Base-by-base conservation (phyloP, 2,329 filamentous ascomycete genomes). In the Clathrospora elynae region DNA sequence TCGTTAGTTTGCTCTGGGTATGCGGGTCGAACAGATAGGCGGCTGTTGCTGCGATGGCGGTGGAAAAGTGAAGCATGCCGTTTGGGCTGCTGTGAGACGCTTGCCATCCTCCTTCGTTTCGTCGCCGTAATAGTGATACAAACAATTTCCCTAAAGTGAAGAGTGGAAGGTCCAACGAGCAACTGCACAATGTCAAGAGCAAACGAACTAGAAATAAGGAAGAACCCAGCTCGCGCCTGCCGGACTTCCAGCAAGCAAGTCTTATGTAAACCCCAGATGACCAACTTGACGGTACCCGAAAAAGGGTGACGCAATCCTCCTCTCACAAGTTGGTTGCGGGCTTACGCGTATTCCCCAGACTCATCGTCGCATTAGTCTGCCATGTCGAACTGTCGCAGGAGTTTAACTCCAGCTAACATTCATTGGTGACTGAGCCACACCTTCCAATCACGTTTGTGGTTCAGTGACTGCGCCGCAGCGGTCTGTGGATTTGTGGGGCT, bases 361-460 rank as follows among this genome's bases (percentile, higher is more conserved):
- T 41, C 25, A 41, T 42, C 20, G 17, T 42, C 36, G 31, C 8
- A 23, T 32, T 23, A 17, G 10, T 32, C 16, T 33, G 20, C 22
- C 35, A 25, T 20, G 35, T 37, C 19, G 32, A 29, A 26, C 26
- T 42, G 32, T 42, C 22, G 17, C 38, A 25, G 7, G 13, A 28
- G n/a, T 12, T 13, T 26, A 13, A 20, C 22, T 12, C 13, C 11
- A 33, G 12, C n/a, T 13, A 16, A 23, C 18, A 22, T 24, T 30
- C 24, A 40, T 45, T 45, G 36, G 41, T 33, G 36, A 46, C 38
- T 46, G 42, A 36, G 46, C 46, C 46, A 50, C 43, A 46, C 42
- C 39, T 39, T 36, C 9, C 10, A 26, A 30, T 35, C 30, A 46
- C 36, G 29, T 24, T 20, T 26, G 46, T 42, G 42, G 46, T 49